A percentile compares a stretch with the other conserved stretches of the same genome.
Conservation (phyloP, 805 yeast species). For the Hanseniaspora meyeri region DNA sequence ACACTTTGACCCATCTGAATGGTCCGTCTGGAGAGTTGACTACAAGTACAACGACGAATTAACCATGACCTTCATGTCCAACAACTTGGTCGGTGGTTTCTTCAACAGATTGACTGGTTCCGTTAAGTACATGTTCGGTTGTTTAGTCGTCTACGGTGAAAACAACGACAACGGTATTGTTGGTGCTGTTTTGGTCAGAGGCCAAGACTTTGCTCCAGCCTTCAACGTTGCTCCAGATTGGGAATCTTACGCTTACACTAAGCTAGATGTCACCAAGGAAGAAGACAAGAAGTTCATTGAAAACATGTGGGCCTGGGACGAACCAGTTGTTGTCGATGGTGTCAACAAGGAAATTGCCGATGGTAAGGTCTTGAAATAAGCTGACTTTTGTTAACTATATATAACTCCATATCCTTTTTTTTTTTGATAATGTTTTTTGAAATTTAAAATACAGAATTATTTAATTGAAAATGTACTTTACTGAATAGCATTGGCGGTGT, state of each 20-base stretch:
- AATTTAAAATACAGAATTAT: too few species aligned
- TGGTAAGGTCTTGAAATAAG: constrained; percentile 84
- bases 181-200: constrained; percentile 92
- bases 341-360: constrained; percentile 79
- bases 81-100: constrained; percentile 95
- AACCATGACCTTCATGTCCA: constrained; percentile 91
- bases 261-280: constrained; percentile 66
- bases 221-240: constrained; percentile 98
- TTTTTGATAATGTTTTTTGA: not conserved
- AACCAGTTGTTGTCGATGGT: constrained; percentile 74
- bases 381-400: not conserved
- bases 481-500: too few species aligned
- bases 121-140: constrained; percentile 87
- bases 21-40: constrained; percentile 86
- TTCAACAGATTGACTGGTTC: constrained; percentile 86
- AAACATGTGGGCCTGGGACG: constrained; percentile 97
- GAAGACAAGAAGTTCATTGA: constrained; percentile 70
- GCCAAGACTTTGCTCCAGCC: constrained; percentile 82
- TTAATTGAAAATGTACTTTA: too few species aligned
- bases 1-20: constrained; percentile 77
- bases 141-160: constrained; percentile 92
- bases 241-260: constrained; percentile 81
- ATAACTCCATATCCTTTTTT: too few species aligned
- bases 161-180: constrained; percentile 96
- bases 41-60: constrained; percentile 95